Evolutionary conservation across 176 grass and related monocot species (phyloP).

Genomic region (Aegilops speltoides): DNA sequence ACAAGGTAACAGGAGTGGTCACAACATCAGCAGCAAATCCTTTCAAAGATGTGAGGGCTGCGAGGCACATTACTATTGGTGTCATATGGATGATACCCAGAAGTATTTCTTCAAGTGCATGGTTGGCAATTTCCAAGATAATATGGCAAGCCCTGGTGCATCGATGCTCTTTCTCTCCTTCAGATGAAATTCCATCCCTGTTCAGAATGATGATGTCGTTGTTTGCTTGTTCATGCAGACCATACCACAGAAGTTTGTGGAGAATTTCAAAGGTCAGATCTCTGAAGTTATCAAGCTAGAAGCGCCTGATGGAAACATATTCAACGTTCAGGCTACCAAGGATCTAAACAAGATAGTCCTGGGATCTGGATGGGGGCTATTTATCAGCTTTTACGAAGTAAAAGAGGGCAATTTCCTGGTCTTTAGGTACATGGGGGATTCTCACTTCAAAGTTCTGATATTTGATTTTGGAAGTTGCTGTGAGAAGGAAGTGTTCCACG

Average conservation of each 20-base stretch:
- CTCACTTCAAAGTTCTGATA: conserved; percentile 48
- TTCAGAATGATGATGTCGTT: neutral
- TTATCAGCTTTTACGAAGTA: conserved; percentile 28
- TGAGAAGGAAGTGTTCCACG: conserved; percentile 38
- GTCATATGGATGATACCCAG: neutral
- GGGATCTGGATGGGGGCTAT: conserved; percentile 47
- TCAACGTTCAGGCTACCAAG: conserved; percentile 17
- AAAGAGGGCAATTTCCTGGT: conserved; percentile 23
- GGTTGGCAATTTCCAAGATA: conserved; percentile 1
- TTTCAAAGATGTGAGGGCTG: neutral
- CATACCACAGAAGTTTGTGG: conserved; percentile 44
- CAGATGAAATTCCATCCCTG: neutral
- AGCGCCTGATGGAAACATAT: conserved; percentile 30
- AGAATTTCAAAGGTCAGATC: conserved; percentile 28
- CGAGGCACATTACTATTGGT: neutral
- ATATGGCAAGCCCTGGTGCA: neutral
- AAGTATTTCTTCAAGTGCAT: conserved; percentile 17
- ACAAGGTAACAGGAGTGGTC: neutral
- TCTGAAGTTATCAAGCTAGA: conserved; percentile 36
- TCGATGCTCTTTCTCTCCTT: neutral
- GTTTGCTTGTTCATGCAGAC: conserved; percentile 1
- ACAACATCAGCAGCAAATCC: neutral
- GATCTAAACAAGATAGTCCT: conserved; percentile 20
- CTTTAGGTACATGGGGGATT: conserved; percentile 41
- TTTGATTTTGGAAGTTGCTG: conserved; percentile 30